Evolutionary conservation across 1,139 yeast genomes (phyloP).

Genomic region (Suhomyces bolitotheri): DNA sequence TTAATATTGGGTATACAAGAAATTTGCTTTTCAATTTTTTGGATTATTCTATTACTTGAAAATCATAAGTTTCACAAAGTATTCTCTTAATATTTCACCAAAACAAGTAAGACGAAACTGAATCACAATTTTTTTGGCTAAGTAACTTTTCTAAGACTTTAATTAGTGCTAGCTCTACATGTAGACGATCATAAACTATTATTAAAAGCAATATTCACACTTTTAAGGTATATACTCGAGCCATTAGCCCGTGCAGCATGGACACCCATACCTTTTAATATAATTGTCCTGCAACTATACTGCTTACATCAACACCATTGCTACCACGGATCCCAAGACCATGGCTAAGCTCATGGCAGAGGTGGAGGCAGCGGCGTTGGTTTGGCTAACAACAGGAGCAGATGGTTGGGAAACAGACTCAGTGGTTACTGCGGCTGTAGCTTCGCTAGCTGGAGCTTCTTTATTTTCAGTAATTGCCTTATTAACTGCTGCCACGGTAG

Average conservation of each 20-base stretch:
- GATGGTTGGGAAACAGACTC: too few relatives aligned
- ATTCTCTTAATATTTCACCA: too few relatives aligned
- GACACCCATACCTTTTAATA: slow-evolving; percentile 4
- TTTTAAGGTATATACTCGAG: background rate
- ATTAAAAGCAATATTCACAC: background rate
- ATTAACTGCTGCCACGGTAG: slow-evolving; percentile 9
- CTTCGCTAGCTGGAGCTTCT: slow-evolving; percentile 6
- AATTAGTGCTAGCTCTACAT: too few relatives aligned
- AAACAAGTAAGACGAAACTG: too few relatives aligned
- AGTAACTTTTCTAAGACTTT: too few relatives aligned
- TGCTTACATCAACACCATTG: slow-evolving; percentile 16
- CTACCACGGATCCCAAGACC: slow-evolving; percentile 14
- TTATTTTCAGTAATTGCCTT: slow-evolving; percentile 7
- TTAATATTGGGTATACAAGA: too few relatives aligned
- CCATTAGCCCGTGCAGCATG: background rate
- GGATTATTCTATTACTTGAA: too few relatives aligned
- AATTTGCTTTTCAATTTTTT: too few relatives aligned
- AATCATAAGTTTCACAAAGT: too few relatives aligned
- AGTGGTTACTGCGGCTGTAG: slow-evolving; percentile 4
- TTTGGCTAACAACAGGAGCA: slow-evolving; percentile 6
- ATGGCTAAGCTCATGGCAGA: slow-evolving; percentile 7
- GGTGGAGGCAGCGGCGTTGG: slow-evolving; percentile 7
- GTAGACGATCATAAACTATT: background rate
- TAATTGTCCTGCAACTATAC: slow-evolving; percentile 25
- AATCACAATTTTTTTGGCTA: too few relatives aligned